Evolutionary conservation across 2,329 filamentous ascomycete genomes (phyloP).

Genomic region (Hypoxylon sp.): DNA sequence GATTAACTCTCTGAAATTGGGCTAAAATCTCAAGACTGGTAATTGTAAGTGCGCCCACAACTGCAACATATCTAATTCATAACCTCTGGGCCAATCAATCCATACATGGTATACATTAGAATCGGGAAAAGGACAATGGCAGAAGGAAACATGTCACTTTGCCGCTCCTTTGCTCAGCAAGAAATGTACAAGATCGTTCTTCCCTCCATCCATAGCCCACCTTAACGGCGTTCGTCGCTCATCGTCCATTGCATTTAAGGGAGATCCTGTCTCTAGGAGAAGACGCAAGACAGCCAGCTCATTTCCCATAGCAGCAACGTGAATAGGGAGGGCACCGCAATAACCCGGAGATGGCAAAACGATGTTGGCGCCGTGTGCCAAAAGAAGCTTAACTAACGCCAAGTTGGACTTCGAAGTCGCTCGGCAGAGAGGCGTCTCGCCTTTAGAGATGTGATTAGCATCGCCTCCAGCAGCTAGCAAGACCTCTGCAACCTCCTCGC

Average conservation of each 20-base stretch:
- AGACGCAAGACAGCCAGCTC: constrained; percentile 36
- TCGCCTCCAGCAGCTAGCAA: constrained; percentile 45
- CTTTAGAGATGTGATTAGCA: constrained; percentile 47
- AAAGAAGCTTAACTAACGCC: constrained; percentile 41
- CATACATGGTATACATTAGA: background rate
- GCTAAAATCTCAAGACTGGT: no score
- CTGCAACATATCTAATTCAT: background rate
- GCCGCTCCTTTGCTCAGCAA: constrained; percentile 44
- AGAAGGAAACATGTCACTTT: constrained; percentile 10
- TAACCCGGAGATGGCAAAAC: constrained; percentile 44
- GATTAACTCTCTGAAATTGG: no score
- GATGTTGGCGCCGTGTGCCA: constrained; percentile 41
- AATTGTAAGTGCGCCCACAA: no score
- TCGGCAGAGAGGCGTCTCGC: constrained; percentile 48
- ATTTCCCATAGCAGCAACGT: constrained; percentile 47
- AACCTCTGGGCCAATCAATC: background rate
- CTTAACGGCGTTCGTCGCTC: constrained; percentile 44
- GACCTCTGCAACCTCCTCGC: constrained; percentile 32
- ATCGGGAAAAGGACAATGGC: background rate
- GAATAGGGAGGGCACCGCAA: constrained; percentile 44
- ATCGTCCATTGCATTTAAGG: constrained; percentile 42
- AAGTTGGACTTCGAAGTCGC: constrained; percentile 46
- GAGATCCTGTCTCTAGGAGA: constrained; percentile 43
- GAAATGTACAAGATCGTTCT: constrained; percentile 42
- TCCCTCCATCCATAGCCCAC: constrained; percentile 46